Base-by-base conservation (phyloP, 1,284 basidiomycete genomes). In the Irpex sp. region DNA sequence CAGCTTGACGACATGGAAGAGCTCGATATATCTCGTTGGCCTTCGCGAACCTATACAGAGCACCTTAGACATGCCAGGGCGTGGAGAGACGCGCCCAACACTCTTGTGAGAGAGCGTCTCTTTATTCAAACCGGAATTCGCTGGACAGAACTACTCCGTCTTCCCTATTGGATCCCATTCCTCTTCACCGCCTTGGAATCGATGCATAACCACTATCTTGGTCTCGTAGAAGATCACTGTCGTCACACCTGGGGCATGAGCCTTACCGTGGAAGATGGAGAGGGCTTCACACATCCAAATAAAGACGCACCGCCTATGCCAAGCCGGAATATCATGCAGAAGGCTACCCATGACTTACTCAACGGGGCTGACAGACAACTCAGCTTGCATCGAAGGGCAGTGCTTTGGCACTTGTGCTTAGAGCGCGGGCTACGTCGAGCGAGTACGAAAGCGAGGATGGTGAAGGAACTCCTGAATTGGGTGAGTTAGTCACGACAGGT, bases 181-280 rank as follows among this genome's bases (percentile, higher is more conserved):
- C 57, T 56, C 4, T 71, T 68, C 59, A 65, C 68, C 0, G 64
- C 74, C 7, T 64, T 79, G 12, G 77, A 80, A 57, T 62, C 74
- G 0, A 79, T 79, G 77, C 78, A 80, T 59, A 64, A 64, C n/a
- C 66, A 76, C n/a, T 73, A 67, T 35, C 66, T 77, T 10, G 67
- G 71, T 4, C 1, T 47, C 68, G 9, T 65, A 7, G 33, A 36
- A 18, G 23, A 54, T 19, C 75, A 77, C 56, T 64, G 64, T 51
- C 62, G 68, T 3, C 51, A 63, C 0, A 57, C 74, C 5, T 74
- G 73, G 64, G 65, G 70, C 3, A 69, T 77, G 49, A 66, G 70
- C 54, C 53, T 63, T 0, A 16, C 10, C 5, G n/a, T n/a, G 2
- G 42, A 12, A 10, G 42, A 45, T 3, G 42, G 42, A 45, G 42